phyloP scores from a whole-genome alignment of 495 filamentous ascomycete genomes.

The Lasiosphaeria hispida region DNA sequence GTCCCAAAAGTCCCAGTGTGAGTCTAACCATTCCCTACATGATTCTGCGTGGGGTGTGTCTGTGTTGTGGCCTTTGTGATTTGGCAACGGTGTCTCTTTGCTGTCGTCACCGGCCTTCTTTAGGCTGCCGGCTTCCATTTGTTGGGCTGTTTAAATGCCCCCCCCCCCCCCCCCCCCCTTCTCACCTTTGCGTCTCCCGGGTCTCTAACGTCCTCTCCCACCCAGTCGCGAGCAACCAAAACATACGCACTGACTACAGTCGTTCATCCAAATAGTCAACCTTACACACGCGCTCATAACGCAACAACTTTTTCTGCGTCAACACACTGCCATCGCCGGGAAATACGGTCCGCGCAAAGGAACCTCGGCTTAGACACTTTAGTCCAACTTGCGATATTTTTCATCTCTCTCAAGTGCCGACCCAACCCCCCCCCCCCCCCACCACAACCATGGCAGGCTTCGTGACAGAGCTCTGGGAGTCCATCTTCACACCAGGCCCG shows the following conservation, averaged over 20 bases:
- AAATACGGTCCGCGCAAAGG: conserved; percentile 3
- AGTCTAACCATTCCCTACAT: neutral
- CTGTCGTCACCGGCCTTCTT: conserved; percentile 3
- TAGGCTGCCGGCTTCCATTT: conserved; percentile 1
- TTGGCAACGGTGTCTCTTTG: conserved; percentile 5
- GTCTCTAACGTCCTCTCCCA: conserved; percentile 6
- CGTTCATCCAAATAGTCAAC: neutral
- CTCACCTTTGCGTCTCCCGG: neutral
- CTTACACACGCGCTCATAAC: neutral
- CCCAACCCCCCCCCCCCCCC: neutral
- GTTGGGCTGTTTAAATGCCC: neutral
- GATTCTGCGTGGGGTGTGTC: neutral
- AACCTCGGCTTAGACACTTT: neutral
- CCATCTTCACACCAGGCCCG: conserved; percentile 87
- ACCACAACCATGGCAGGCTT: conserved; percentile 70
- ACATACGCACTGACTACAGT: neutral
- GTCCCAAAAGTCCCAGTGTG: neutral
- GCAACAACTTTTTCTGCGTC: neutral
- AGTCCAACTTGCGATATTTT: conserved; percentile 3
- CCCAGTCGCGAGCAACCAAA: neutral
- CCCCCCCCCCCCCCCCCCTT: conserved; percentile 2
- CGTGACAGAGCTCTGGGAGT: conserved; percentile 77
- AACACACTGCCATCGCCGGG: neutral
- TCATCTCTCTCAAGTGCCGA: too few species aligned
- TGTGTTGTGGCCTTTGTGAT: conserved; percentile 9